These are phyloP conservation scores for Malus orientalis DNA, from an alignment of 306 rosid species.

Conservation along the genomic window DNA sequence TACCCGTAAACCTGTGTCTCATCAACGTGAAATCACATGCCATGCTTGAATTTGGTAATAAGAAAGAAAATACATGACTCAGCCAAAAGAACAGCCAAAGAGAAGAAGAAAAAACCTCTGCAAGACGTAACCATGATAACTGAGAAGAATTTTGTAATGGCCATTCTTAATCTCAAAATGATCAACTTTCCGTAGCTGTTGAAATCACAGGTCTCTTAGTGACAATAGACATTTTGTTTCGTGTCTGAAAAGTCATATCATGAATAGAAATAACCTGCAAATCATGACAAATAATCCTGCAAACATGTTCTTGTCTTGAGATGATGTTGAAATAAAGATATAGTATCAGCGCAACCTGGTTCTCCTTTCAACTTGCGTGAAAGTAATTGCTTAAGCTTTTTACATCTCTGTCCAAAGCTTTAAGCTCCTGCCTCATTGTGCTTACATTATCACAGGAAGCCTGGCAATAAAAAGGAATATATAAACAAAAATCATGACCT, in stretches of 20 bases:
- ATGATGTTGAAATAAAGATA: constrained; percentile 45
- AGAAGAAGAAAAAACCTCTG: constrained; percentile 36
- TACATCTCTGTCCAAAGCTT: constrained; percentile 43
- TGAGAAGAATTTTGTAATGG: constrained; percentile 49
- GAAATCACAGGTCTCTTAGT: constrained; percentile 23
- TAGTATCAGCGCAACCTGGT: constrained; percentile 31
- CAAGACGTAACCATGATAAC: constrained; percentile 49
- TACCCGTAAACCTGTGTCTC: constrained; percentile 48
- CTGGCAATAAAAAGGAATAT: constrained; percentile 14
- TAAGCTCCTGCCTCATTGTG: constrained; percentile 34
- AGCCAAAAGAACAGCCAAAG: constrained; percentile 6
- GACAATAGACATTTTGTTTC: neutral
- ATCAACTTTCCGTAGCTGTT: constrained; percentile 63
- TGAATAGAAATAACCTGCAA: constrained; percentile 54
- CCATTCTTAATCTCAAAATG: constrained; percentile 52
- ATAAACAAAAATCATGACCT: neutral
- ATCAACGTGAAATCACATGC: constrained; percentile 6
- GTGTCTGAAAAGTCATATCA: constrained; percentile 12
- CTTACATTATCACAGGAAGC: constrained; percentile 16
- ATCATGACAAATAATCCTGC: constrained; percentile 46
- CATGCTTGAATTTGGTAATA: constrained; percentile 9
- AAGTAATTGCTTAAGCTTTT: constrained; percentile 44
- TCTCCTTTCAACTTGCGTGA: constrained; percentile 51
- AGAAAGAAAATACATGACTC: neutral
- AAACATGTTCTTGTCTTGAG: constrained; percentile 45